These are phyloP conservation scores for Salix caprea DNA, from an alignment of 345 rosid species.

Conservation along the genomic window DNA sequence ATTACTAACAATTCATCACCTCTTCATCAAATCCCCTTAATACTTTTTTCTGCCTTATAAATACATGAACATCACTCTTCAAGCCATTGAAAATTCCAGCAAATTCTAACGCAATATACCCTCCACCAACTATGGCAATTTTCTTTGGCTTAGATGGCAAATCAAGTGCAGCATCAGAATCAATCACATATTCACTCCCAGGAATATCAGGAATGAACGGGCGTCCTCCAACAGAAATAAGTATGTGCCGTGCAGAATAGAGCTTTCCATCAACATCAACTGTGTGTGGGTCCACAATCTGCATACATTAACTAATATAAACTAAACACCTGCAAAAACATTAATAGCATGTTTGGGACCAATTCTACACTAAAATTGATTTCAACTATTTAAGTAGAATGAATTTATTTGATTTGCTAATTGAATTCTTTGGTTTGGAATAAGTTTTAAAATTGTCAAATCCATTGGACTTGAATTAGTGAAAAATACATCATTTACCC, in stretches of 20 bases:
- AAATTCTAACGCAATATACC: conserved; percentile 84
- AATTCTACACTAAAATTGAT: no score
- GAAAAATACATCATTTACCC: no score
- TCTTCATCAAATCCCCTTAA: conserved; percentile 96
- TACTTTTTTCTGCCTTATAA: conserved; percentile 87
- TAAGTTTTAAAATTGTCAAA: no score
- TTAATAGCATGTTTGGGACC: no score
- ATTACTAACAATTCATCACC: conserved; percentile 32
- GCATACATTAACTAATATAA: conserved; percentile 9
- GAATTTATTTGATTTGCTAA: no score
- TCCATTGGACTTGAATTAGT: no score
- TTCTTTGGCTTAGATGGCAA: conserved; percentile 76
- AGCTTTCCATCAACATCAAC: conserved; percentile 81
- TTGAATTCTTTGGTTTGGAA: no score
- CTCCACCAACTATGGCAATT: conserved; percentile 89
- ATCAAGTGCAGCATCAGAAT: conserved; percentile 97
- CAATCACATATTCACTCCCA: conserved; percentile 76
- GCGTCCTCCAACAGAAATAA: conserved; percentile 85
- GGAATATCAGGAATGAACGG: conserved; percentile 91
- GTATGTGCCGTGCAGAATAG: conserved; percentile 63
- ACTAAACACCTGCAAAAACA: neutral
- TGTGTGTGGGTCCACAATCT: conserved; percentile 85
- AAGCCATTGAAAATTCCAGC: conserved; percentile 88
- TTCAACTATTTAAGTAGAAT: no score
- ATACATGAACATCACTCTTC: conserved; percentile 79